A percentile compares a stretch with the other conserved stretches of the same genome.
Evolutionary conservation across 345 rosid genomes (phyloP).

Genomic region (Euclidium syriacum): DNA sequence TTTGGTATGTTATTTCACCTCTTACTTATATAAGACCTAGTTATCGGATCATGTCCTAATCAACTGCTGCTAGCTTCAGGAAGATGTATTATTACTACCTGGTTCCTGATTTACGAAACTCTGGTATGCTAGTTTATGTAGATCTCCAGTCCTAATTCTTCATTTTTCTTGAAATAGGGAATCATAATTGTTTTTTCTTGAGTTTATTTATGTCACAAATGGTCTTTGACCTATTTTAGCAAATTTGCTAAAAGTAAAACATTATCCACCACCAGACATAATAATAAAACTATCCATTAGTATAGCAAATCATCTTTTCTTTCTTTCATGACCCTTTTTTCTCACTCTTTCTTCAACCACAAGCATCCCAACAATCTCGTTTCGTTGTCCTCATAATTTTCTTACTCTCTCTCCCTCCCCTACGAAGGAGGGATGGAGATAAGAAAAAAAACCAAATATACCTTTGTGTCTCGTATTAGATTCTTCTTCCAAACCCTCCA

Average conservation of each 20-base stretch:
- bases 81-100: too few relatives aligned
- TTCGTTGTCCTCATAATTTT: constrained; percentile 5
- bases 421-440: constrained; percentile 64
- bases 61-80: too few relatives aligned
- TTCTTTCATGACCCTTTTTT: not conserved
- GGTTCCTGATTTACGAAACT: too few relatives aligned
- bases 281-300: not conserved
- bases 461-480: constrained; percentile 20
- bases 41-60: too few relatives aligned
- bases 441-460: constrained; percentile 26
- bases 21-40: too few relatives aligned
- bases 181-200: not conserved
- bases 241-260: constrained; percentile 12
- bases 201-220: not conserved
- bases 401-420: constrained; percentile 26
- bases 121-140: not conserved
- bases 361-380: constrained; percentile 24
- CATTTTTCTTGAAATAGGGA: not conserved
- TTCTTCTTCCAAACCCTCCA: constrained; percentile 25
- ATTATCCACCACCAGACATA: not conserved
- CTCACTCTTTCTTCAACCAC: constrained; percentile 20
- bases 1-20: too few relatives aligned
- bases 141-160: not conserved
- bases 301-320: not conserved
- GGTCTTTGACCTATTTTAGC: not conserved